Evolutionary conservation across 1,284 basidiomycete species (phyloP), one percentile per base, ranked within the genome.

Genomic region (Apiotrichum veenhuisii): DNA sequence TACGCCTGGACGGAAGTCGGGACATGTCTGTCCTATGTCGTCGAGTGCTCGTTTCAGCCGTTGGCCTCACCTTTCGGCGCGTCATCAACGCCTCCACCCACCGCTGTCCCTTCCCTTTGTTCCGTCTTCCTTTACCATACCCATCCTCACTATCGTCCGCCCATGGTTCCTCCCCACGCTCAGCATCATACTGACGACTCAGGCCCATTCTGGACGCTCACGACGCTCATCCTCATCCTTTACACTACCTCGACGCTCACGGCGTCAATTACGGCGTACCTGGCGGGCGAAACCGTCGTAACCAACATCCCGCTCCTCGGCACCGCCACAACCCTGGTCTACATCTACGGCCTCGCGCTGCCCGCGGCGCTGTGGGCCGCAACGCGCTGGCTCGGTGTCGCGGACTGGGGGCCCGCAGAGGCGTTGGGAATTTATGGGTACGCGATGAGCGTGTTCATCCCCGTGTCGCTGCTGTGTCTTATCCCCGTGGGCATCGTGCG

Each of bases 171-270:
- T 30, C 7, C 5, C 30, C 12, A 30, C n/a, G n/a, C n/a, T n/a
- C n/a, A n/a, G n/a, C n/a, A n/a, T n/a, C n/a, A n/a, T n/a, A 33
- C 22, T 61, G 20, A 55, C 54, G 9, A n/a, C 27, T 18, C 61
- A 79, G 92, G 93, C 1, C 91, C 93, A 0, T 96, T 97, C 79
- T 97, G 93, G 93, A 89, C 91, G 0, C 82, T 94, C 48, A 93
- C 91, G 0, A 95, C 92, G 1, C 84, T 96, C 62, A 88, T 95
- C 50, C 90, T 96, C 70, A 82, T 86, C 1, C 84, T 96, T 54
- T 96, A 93, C 79, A 84, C 94, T 56, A 93, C 89, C 34, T 94
- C 92, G 0, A 91, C 89, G 23, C 84, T 96, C 43, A 89, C 87
- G 2, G 84, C 88, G 9, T 89, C 89, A 40, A 87, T 96, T 65